phyloP scores from a whole-genome alignment of 768 basidiomycete genomes.

The Boletus subcaerulescens region DNA sequence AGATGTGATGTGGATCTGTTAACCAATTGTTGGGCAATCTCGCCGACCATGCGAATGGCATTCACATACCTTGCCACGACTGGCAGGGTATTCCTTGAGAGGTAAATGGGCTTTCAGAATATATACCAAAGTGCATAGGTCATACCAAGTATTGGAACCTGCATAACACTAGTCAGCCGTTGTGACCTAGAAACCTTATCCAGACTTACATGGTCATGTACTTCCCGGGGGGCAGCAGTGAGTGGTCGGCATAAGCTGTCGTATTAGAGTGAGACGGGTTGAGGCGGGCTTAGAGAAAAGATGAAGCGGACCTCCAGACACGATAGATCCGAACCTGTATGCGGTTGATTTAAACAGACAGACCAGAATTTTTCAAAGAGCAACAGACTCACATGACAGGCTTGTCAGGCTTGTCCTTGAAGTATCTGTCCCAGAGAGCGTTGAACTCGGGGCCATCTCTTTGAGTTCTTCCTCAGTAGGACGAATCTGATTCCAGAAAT shows the following conservation, averaged over 20 bases:
- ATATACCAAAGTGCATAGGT: neutral
- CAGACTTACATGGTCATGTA: conserved; percentile 58
- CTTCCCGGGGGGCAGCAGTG: conserved; percentile 67
- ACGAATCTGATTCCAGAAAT: conserved; percentile 47
- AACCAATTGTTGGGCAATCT: neutral
- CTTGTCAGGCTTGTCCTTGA: conserved; percentile 80
- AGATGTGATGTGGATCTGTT: conserved; percentile 60
- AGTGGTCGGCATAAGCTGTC: conserved; percentile 65
- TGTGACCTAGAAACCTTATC: conserved; percentile 35
- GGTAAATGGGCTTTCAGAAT: neutral
- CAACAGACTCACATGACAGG: conserved; percentile 55
- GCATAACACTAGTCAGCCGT: no score
- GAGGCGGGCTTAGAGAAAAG: neutral
- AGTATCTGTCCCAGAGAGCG: conserved; percentile 63
- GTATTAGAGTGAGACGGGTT: neutral
- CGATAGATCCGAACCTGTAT: conserved; percentile 59
- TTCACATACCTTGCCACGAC: conserved; percentile 56
- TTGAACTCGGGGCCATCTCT: conserved; percentile 78
- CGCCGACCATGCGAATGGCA: neutral
- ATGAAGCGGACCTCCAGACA: conserved; percentile 47
- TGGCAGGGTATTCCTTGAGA: conserved; percentile 60
- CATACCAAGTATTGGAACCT: conserved; percentile 26
- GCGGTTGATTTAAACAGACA: neutral
- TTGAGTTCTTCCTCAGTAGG: conserved; percentile 67
- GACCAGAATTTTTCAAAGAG: neutral